phyloP scores from a whole-genome alignment of 2,329 filamentous ascomycete genomes.

The Botrytis tulipae region DNA sequence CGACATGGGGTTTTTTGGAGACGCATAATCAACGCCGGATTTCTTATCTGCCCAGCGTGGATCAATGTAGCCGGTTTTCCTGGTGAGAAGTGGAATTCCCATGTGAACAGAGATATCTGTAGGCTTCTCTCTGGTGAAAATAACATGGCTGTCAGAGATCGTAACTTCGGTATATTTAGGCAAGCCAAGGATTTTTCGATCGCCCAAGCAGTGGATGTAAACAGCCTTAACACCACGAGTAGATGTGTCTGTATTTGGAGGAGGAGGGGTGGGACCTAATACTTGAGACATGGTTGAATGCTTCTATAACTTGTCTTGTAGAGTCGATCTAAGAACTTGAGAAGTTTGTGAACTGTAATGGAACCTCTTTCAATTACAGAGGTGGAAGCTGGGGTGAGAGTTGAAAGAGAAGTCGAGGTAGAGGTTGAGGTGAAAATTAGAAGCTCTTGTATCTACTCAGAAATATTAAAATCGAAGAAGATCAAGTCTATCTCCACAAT shows the following conservation, averaged over 20 bases:
- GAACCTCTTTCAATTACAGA: too few species aligned
- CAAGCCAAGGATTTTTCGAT: background rate
- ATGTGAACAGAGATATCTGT: background rate
- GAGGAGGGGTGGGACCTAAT: background rate
- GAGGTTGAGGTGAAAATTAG: background rate
- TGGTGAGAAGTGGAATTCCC: background rate
- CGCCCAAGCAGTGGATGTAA: background rate
- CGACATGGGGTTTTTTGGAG: background rate
- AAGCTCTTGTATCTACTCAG: background rate
- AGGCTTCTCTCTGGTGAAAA: background rate
- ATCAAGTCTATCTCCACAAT: background rate
- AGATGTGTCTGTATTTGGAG: background rate
- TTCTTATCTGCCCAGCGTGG: background rate
- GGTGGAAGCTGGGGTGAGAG: background rate
- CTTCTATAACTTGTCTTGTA: background rate
- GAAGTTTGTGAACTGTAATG: background rate
- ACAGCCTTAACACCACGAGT: background rate
- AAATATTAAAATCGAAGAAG: background rate
- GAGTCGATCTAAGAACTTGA: fast-evolving
- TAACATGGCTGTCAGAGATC: background rate
- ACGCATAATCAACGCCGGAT: background rate
- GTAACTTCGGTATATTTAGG: background rate
- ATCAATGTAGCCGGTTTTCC: background rate
- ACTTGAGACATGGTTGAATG: background rate
- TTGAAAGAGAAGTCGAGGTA: background rate